Conservation (phyloP, 2,329 filamentous ascomycete genomes). For the Calonectria crousiana region DNA sequence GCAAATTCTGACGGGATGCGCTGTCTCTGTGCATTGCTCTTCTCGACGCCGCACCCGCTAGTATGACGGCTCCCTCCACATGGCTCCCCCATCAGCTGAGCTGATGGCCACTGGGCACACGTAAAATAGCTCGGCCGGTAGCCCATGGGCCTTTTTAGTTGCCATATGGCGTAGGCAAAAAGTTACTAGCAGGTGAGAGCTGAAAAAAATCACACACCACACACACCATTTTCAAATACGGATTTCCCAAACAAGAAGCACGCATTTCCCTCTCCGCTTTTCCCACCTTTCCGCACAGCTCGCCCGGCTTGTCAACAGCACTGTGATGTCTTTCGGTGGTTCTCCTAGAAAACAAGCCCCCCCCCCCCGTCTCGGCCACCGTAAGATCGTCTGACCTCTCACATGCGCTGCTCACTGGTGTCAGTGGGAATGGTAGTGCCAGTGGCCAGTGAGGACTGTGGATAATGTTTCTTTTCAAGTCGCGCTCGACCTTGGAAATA, state of each 20-base stretch:
- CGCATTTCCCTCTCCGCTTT: constrained; percentile 16
- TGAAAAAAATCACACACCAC: constrained; percentile 27
- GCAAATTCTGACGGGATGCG: background rate
- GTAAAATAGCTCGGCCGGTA: constrained; percentile 2
- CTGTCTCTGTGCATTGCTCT: constrained; percentile 4
- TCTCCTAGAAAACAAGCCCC: background rate
- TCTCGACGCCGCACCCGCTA: constrained; percentile 4
- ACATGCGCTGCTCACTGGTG: background rate
- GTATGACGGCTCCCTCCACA: constrained; percentile 7
- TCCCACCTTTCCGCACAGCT: constrained; percentile 27
- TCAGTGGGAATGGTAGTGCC: background rate
- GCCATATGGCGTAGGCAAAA: constrained; percentile 8
- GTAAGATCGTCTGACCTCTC: constrained; percentile 1
- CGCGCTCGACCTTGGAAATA: background rate
- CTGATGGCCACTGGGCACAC: constrained; percentile 11
- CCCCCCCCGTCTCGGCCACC: background rate
- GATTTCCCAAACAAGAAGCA: constrained; percentile 32
- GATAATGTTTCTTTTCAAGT: constrained; percentile 5
- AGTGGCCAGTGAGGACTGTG: background rate
- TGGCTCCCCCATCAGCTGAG: constrained; percentile 22
- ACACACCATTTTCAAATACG: constrained; percentile 29
- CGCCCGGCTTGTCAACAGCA: background rate
- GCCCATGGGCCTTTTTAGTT: constrained; percentile 8
- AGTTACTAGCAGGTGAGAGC: constrained; percentile 26
- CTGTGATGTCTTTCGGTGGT: background rate